phyloP scores from a whole-genome alignment of 345 rosid genomes.

The Eucalyptus sp. region DNA sequence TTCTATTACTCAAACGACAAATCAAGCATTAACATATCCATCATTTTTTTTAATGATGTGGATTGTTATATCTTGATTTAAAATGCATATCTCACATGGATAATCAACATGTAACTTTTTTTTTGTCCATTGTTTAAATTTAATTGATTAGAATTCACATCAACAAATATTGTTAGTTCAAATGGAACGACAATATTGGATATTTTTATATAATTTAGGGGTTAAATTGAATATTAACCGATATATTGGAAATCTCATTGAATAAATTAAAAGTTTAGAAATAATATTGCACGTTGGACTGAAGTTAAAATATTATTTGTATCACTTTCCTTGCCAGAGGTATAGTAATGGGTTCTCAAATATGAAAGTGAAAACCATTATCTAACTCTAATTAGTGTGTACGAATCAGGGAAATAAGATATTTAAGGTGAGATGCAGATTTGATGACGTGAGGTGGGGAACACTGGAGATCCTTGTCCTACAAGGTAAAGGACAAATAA shows the following conservation, averaged over 20 bases:
- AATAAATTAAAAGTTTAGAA: background rate
- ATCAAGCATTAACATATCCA: background rate
- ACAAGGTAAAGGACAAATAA: background rate
- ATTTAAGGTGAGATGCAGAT: background rate
- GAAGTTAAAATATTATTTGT: accelerated
- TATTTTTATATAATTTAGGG: background rate
- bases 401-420: background rate
- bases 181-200: background rate
- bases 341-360: background rate
- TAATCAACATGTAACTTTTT: background rate
- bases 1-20: background rate
- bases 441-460: background rate
- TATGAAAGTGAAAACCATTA: background rate
- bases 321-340: background rate
- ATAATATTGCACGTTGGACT: background rate
- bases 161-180: background rate
- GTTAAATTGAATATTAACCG: background rate
- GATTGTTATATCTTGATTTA: background rate
- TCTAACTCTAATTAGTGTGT: background rate
- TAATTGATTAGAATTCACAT: background rate
- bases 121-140: background rate
- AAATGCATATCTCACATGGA: background rate
- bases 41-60: background rate
- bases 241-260: background rate
- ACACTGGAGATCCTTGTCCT: background rate